Conservation (phyloP, 2,329 filamentous ascomycete genomes). For the Thielaviopsis populi region DNA sequence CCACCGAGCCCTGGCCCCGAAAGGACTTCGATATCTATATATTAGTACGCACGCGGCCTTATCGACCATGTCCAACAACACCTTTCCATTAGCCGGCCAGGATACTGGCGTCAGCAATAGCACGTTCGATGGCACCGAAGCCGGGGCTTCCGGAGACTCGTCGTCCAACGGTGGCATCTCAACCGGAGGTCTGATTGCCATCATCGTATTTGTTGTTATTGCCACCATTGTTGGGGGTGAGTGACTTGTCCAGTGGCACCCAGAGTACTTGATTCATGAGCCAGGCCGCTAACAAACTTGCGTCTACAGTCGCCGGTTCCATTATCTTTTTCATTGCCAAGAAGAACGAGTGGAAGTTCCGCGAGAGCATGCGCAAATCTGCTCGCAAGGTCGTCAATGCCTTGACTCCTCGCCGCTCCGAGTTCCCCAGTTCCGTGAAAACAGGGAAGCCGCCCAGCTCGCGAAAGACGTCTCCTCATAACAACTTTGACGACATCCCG, state of each 20-base stretch:
- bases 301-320: constrained; percentile 41
- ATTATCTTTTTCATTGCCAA: constrained; percentile 67
- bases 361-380: constrained; percentile 55
- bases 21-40: background rate
- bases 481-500: constrained; percentile 41
- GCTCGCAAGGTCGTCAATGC: constrained; percentile 45
- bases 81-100: constrained; percentile 31
- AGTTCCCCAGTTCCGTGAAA: constrained; percentile 45
- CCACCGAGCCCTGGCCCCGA: background rate
- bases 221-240: constrained; percentile 56
- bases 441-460: constrained; percentile 22
- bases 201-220: constrained; percentile 54
- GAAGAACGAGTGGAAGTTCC: constrained; percentile 70
- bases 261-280: constrained; percentile 16
- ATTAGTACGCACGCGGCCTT: background rate
- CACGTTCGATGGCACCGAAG: constrained; percentile 33
- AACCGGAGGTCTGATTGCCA: constrained; percentile 54
- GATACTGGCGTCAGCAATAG: constrained; percentile 20
- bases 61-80: constrained; percentile 24
- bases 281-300: constrained; percentile 14
- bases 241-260: constrained; percentile 20
- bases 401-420: constrained; percentile 45
- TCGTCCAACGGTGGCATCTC: constrained; percentile 48
- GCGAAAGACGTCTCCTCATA: constrained; percentile 23
- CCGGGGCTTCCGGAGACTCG: constrained; percentile 50